Base-by-base conservation (phyloP, 2,329 filamentous ascomycete species). In the Sporothrix dimorphospora region DNA sequence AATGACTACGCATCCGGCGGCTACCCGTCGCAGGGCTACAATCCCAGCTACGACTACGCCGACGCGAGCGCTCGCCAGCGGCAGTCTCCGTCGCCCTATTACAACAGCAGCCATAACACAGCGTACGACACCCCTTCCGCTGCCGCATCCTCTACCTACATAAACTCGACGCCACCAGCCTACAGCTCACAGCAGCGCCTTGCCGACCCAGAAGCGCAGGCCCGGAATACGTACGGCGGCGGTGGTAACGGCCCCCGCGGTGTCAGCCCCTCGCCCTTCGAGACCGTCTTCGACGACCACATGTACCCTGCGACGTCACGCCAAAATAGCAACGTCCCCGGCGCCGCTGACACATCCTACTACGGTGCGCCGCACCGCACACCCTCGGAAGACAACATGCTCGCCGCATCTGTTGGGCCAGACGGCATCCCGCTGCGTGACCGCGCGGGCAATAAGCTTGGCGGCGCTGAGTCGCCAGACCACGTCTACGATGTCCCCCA, bases 281-380 rank as follows among this genome's bases (percentile, higher is more conserved):
- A 89, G 71, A 87, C 86, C 65, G 88, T 90, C 71, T 92, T 92
- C 79, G 89, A 91, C 80, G 90, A 92, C 79, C 84, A 90, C 81
- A 85, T 86, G 72, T 91, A 92, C 78, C 88, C 89, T 71, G 82
- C 86, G 68, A 85, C 84, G 77, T 81, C 84, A 16, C 80, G 80
- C 74, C 78, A 79, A 71, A 74, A 78, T 71, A 45, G 16, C 34
- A 40, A 67, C 45, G 69, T 24, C n/a, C n/a, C 79, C 86, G 70
- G 85, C 86, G 75, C 63, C 47, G 24, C 45, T 9, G 88, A 91
- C 76, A 87, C 88, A 24, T 81, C 84, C 73, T 91, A 92, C 78
- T 90, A 92, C 78, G 85, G 89, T 76, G 63, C 70, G 5, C 86
- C 87, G 73, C 78, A 72, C 79, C 49, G 78, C 72, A 79, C 80